These are phyloP conservation scores for Sarcodon sp. DNA, from an alignment of 768 basidiomycete species.

Conservation along the genomic window DNA sequence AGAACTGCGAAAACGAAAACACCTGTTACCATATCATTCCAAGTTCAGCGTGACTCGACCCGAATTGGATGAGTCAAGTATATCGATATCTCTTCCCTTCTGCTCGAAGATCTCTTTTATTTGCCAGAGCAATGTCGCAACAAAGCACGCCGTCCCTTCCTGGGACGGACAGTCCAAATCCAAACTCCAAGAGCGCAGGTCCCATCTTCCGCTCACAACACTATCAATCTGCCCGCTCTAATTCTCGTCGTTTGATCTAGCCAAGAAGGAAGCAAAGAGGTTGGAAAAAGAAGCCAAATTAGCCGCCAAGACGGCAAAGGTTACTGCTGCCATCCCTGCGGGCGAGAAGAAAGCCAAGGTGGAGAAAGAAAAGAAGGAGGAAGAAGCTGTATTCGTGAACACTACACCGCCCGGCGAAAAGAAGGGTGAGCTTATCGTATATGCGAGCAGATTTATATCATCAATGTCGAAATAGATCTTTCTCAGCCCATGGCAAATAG, in stretches of 20 bases:
- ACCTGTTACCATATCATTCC: too few relatives aligned
- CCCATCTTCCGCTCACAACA: conserved; percentile 2
- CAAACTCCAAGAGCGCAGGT: conserved; percentile 29
- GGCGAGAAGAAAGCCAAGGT: conserved; percentile 63
- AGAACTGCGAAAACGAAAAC: too few relatives aligned
- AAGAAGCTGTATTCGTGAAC: conserved; percentile 73
- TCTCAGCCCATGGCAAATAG: conserved; percentile 80
- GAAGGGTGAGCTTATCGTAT: conserved; percentile 49
- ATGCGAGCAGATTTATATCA: neutral
- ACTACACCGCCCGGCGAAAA: conserved; percentile 84
- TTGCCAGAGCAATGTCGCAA: conserved; percentile 10
- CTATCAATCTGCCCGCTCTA: neutral
- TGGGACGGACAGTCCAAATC: conserved; percentile 6
- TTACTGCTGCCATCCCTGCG: conserved; percentile 24
- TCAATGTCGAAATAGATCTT: conserved; percentile 41
- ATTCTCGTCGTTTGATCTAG: conserved; percentile 18
- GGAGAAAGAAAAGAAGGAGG: conserved; percentile 62
- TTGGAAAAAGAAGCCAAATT: conserved; percentile 70
- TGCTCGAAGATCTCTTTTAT: conserved; percentile 2
- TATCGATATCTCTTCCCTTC: conserved; percentile 13
- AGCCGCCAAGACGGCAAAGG: conserved; percentile 48
- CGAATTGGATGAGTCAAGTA: conserved; percentile 7
- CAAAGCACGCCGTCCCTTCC: conserved; percentile 2
- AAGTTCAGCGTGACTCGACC: neutral
- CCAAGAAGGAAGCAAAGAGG: conserved; percentile 66